Evolutionary conservation across 2,329 filamentous ascomycete genomes (phyloP), one percentile per base, ranked within the genome.

Genomic region (Sphaerostilbella broomeana): DNA sequence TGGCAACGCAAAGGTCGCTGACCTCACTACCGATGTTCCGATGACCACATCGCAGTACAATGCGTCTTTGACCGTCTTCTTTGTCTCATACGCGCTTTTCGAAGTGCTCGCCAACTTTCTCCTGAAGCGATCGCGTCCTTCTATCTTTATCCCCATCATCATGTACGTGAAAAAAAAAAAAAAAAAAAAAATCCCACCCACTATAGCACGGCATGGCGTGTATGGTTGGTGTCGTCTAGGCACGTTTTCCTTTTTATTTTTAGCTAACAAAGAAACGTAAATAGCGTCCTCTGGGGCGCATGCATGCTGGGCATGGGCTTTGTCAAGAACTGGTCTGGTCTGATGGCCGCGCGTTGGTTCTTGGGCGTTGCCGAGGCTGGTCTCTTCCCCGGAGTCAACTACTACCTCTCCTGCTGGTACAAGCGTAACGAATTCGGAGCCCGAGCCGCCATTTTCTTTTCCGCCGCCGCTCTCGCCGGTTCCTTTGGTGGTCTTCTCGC

Each of bases 391-490:
- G 82, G 81, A 2, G 76, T 88, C 12, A 84, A 84, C 49, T 90
- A 87, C 59, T 88, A 88, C 55, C 72, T 92, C 0, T 84, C 79
- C 0, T 89, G 84, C 56, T 94, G 86, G 86, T 94, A 92, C 53
- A 82, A 77, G 55, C 72, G 86, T 24, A 75, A 72, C 12, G 87
- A 94, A 53, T 84, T 92, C 39, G 86, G 85, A 35, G 72, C 87
- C n/a, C 77, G 86, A 24, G 79, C 83, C 26, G 84, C 86, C 11
- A 77, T 88, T 41, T 90, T 92, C 67, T 94, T 92, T 66, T 87
- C 84, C 0, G 84, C 85, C 0, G 86, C 86, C 1, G 84, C 86
- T 0, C 63, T 92, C 0, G 81, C 85, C 1, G 86, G 86, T 1
- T 87, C 81, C 0, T 87, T 88, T 47, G 83, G 82, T 53, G 84